phyloP scores from a whole-genome alignment of 1,284 basidiomycete genomes.

The Neonothopanus nambi region DNA sequence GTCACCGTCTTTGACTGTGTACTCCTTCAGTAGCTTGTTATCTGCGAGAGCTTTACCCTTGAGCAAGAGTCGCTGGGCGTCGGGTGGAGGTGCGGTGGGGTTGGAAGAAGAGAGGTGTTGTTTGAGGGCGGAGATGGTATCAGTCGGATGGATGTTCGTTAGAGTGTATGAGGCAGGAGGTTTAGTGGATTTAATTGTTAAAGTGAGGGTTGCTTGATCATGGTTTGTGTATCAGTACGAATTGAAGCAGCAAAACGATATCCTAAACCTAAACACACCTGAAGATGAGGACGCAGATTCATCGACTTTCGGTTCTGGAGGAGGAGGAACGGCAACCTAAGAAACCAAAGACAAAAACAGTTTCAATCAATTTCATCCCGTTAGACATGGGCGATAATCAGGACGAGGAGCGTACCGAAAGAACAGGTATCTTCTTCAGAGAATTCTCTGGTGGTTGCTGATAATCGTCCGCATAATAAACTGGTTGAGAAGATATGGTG shows the following conservation, averaged over 20 bases:
- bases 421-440: slow-evolving; percentile 72
- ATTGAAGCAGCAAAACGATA: slow-evolving; percentile 49
- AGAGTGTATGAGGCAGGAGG: slow-evolving; percentile 78
- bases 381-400: no score
- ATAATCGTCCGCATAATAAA: slow-evolving; percentile 75
- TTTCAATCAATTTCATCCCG: no score
- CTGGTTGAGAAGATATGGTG: slow-evolving; percentile 65
- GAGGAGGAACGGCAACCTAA: slow-evolving; percentile 30
- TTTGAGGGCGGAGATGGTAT: slow-evolving; percentile 81
- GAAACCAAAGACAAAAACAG: no score
- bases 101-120: slow-evolving; percentile 40
- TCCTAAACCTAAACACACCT: no score
- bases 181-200: no score
- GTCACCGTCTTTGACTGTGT: slow-evolving; percentile 77
- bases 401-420: no score
- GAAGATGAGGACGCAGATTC: slow-evolving; percentile 9
- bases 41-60: slow-evolving; percentile 89
- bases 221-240: slow-evolving; percentile 24
- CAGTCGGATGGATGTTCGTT: slow-evolving; percentile 62
- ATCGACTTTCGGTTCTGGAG: slow-evolving; percentile 11
- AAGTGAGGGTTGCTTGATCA: slow-evolving; percentile 84
- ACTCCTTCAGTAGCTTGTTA: slow-evolving; percentile 85
- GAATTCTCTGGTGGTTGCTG: slow-evolving; percentile 72
- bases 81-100: slow-evolving; percentile 65
- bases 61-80: slow-evolving; percentile 87